Evolutionary conservation across 2,329 filamentous ascomycete species (phyloP), one percentile per base, ranked within the genome.

Genomic region (Elsinoe necatrix): DNA sequence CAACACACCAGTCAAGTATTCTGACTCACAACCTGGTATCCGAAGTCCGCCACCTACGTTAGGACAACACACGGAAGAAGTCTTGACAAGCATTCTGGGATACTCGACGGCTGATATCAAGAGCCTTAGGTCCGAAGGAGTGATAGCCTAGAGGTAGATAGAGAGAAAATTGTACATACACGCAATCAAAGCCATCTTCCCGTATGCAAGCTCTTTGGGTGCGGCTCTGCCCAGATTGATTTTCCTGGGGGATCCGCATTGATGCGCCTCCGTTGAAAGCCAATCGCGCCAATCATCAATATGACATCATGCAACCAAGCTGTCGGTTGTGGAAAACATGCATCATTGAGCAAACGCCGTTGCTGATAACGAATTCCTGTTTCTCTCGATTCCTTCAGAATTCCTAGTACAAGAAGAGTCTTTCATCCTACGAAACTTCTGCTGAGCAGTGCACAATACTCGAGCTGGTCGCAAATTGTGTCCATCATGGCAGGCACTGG

Each of bases 1-100:
- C 55, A 96, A 95, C 66, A 95, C 90, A 0, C 93, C 93, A 0
- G 85, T 98, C 58, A 98, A 98, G 70, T 95, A 90, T 70, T 95
- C 90, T 4, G 83, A 91, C 63, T 87, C 86, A 23, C 83, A 80
- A 63, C 89, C 91, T 0, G 80, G 82, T 2, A 83, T 95, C 37
- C 79, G 92, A 31, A 85, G 77, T 2, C 81, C 87, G 23, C 93
- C 93, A 16, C 93, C 93, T 1, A 87, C 85, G 6, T 73, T 98
- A 31, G 93, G 91, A 0, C 83, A 95, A 72, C 89, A 95, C 70
- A 95, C 90, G 0, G 77, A 89, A 62, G 87, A 93, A 69, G 78
- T 95, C 4, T 70, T 95, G 58, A 68, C 70, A 18, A 78, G 80
- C 21, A 67, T 89, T 20, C 71, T 93, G 16, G 82, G 83, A 0